A percentile compares a stretch with the other conserved stretches of the same genome.
Conservation (phyloP, 177 flowering plant genomes). For the Vitis hybrid region DNA sequence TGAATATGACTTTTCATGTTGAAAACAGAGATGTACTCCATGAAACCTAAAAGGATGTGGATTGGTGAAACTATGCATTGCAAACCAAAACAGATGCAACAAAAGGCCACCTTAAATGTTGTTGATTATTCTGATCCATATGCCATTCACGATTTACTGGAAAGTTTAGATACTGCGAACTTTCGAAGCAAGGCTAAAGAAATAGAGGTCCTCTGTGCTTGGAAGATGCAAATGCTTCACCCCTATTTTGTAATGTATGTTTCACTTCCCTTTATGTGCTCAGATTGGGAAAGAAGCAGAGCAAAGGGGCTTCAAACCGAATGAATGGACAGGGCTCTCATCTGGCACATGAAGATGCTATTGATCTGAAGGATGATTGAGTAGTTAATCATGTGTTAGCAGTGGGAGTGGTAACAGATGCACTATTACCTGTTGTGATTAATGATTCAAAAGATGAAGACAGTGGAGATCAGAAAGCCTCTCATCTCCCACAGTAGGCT, state of each 20-base stretch:
- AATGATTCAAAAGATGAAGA: conserved; percentile 62
- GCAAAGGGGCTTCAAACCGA: conserved; percentile 2
- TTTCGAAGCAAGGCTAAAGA: conserved; percentile 48
- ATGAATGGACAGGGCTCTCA: background rate
- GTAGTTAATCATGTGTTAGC: conserved; percentile 8
- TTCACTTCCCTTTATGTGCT: conserved; percentile 3
- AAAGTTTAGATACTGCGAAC: conserved; percentile 24
- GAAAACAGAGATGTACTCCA: too few species aligned
- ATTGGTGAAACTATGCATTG: background rate
- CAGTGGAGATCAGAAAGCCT: conserved; percentile 5
- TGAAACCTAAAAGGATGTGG: too few species aligned
- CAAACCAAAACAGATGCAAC: conserved; percentile 2
- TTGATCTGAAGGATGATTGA: conserved; percentile 36
- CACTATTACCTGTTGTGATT: conserved; percentile 21
- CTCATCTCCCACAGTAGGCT: too few species aligned
- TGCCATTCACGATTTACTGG: conserved; percentile 17
- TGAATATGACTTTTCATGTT: too few species aligned
- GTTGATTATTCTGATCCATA: conserved; percentile 34
- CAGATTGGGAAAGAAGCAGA: conserved; percentile 2
- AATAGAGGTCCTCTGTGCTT: conserved; percentile 27
- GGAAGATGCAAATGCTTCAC: conserved; percentile 13
- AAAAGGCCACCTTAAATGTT: conserved; percentile 4
- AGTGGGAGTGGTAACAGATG: background rate
- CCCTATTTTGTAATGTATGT: conserved; percentile 17
- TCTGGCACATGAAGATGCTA: conserved; percentile 9